A percentile compares a stretch with the other conserved stretches of the same genome.
Evolutionary conservation across 2,329 filamentous ascomycete species (phyloP).

Genomic region (Graphiopsis chlorocephala): DNA sequence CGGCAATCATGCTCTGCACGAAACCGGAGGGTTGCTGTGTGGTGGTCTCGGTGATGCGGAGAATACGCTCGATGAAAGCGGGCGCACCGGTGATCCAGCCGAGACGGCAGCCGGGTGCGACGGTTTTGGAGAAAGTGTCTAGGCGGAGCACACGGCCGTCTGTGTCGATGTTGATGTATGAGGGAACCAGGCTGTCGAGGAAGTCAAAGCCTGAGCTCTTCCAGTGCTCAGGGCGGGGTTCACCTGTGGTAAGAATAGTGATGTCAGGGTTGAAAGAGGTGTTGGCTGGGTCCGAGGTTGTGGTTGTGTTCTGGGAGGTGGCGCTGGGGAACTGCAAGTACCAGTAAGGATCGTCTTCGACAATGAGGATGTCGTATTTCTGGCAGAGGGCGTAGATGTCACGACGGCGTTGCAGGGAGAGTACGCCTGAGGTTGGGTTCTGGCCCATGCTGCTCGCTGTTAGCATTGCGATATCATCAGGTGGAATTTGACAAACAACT

Average conservation of each 20-base stretch:
- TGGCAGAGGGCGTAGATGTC: constrained; percentile 78
- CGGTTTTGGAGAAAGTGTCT: constrained; percentile 91
- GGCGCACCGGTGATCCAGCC: constrained; percentile 90
- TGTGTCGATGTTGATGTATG: constrained; percentile 75
- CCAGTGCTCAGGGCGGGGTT: constrained; percentile 47
- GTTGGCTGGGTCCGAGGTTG: constrained; percentile 27
- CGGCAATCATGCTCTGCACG: constrained; percentile 77
- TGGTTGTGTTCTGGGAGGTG: constrained; percentile 39
- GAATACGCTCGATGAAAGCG: constrained; percentile 68
- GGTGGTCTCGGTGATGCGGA: constrained; percentile 70
- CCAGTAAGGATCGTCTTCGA: constrained; percentile 96
- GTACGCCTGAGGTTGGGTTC: constrained; percentile 77
- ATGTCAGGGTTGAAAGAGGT: constrained; percentile 30
- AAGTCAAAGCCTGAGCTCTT: constrained; percentile 69
- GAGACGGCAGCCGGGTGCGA: constrained; percentile 83
- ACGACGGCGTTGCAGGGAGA: constrained; percentile 69
- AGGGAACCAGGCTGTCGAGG: constrained; percentile 78
- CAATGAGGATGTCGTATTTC: constrained; percentile 82
- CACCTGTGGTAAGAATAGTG: constrained; percentile 43
- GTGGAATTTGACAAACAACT: constrained; percentile 41
- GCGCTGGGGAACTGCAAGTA: constrained; percentile 85
- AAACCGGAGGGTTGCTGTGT: constrained; percentile 89
- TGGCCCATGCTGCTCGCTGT: constrained; percentile 66
- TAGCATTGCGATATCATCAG: constrained; percentile 10
- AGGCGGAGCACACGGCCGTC: constrained; percentile 86